Evolutionary conservation across 345 rosid species (phyloP).

Genomic region (Corchorus capsularis): DNA sequence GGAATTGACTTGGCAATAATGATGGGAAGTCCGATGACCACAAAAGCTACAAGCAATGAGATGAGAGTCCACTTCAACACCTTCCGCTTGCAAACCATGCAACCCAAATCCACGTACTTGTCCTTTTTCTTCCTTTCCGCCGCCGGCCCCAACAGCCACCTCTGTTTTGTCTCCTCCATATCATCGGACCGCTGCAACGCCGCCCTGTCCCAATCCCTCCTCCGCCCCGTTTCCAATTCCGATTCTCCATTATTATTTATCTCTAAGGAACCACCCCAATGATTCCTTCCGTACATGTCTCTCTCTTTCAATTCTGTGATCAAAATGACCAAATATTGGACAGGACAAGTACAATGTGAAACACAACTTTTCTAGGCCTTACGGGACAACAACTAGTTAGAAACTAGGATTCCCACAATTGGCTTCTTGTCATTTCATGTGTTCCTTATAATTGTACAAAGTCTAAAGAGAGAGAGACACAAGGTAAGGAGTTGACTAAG

Average conservation of each 20-base stretch:
- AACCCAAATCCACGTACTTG: constrained; percentile 77
- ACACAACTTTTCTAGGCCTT: too few relatives aligned
- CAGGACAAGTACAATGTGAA: not conserved
- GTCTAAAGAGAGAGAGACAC: too few relatives aligned
- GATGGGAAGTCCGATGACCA: constrained; percentile 64
- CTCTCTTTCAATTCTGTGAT: not conserved
- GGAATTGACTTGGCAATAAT: constrained; percentile 73
- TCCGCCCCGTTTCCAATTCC: constrained; percentile 36
- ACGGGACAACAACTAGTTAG: too few relatives aligned
- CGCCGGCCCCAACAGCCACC: constrained; percentile 66
- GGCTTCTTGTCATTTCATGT: too few relatives aligned
- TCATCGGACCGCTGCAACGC: constrained; percentile 40
- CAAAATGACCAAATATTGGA: too few relatives aligned
- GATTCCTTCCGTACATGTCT: constrained; percentile 62
- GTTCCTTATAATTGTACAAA: too few relatives aligned
- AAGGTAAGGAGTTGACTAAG: too few relatives aligned
- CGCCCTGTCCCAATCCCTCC: constrained; percentile 53
- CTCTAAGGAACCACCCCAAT: constrained; percentile 86
- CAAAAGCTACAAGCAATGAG: constrained; percentile 41
- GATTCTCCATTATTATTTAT: constrained; percentile 34
- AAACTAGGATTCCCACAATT: too few relatives aligned
- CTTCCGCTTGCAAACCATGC: constrained; percentile 58
- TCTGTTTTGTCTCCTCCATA: constrained; percentile 78
- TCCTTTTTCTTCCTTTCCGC: constrained; percentile 55
- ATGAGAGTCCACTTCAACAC: constrained; percentile 52